Evolutionary conservation across 2,329 filamentous ascomycete genomes (phyloP).

Genomic region (Colletotrichum abscissum): DNA sequence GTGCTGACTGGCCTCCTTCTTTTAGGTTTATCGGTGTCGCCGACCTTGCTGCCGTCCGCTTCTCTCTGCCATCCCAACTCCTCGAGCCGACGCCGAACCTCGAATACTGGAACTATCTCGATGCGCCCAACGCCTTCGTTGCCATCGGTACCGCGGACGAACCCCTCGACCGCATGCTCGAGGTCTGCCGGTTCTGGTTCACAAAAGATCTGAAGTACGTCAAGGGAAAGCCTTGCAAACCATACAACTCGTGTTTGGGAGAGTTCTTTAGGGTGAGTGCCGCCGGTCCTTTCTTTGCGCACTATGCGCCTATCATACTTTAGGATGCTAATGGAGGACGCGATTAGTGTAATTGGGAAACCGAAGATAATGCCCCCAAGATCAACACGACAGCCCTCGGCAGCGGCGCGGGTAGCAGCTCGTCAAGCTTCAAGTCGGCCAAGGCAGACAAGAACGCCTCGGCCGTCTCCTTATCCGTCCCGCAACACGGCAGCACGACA

Average conservation of each 20-base stretch:
- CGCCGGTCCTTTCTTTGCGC: not conserved
- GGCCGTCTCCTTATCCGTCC: conserved; percentile 62
- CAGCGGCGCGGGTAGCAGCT: conserved; percentile 52
- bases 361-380: conserved; percentile 79
- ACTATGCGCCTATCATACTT: not conserved
- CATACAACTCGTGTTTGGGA: conserved; percentile 95
- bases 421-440: conserved; percentile 60
- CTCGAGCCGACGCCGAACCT: conserved; percentile 96
- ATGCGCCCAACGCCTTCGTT: conserved; percentile 90
- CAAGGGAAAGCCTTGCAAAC: conserved; percentile 98
- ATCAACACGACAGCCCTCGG: conserved; percentile 64
- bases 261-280: conserved; percentile 90
- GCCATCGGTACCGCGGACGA: conserved; percentile 90
- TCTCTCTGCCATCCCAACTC: conserved; percentile 94
- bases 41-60: conserved; percentile 94
- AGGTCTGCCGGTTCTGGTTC: conserved; percentile 96
- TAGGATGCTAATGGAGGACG: conserved; percentile 31
- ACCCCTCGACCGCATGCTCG: conserved; percentile 91
- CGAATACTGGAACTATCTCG: conserved; percentile 99
- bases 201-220: conserved; percentile 99
- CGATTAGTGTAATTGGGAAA: conserved; percentile 90
- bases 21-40: conserved; percentile 92
- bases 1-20: conserved; percentile 26
- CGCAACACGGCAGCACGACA: conserved; percentile 57
- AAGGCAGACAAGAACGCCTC: conserved; percentile 57